Base-by-base conservation (phyloP, 1,284 basidiomycete genomes). In the Irpex sp. region DNA sequence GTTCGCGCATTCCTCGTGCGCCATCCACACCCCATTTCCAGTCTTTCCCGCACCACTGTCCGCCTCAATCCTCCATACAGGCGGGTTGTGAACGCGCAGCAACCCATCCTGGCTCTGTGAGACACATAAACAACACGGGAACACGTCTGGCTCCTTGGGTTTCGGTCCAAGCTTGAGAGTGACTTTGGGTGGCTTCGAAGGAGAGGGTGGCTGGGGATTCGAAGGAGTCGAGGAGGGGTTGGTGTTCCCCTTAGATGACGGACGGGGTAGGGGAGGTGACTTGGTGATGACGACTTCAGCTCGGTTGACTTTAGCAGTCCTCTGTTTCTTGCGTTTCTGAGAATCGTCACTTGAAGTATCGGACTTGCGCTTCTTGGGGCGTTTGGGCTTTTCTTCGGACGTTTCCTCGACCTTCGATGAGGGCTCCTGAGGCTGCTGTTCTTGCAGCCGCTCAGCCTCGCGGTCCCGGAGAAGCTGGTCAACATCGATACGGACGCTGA, bases 401-500 rank as follows among this genome's bases (percentile, higher is more conserved):
- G 16, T 66, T 65, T 23, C 19, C 10, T 10, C 55, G 9, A 57
- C 55, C 19, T 63, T 54, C 14, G 58, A 33, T 33, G 28, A 33
- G 28, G 7, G 1, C 28, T 33, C 28, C 28, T 33, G 28, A 7
- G 28, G 28, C 28, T 33, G 63, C 53, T 62, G 59, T 16, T 47
- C 54, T 67, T 69, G 66, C 39, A 69, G 63, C 49, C 67, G 71
- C 66, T 85, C 84, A 5, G 75, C 77, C 56, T 82, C 84, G 16
- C 84, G 79, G 62, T 90, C 86, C 3, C 69, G 77, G n/a, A 95
- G 72, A 23, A 94, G 80, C 62, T 89, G 86, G 68, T 95, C 91
- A 33, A 98, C 91, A 64, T 98, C 90, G 68, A 98, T 96, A 33
- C 88, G 87, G 28, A 98, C 95, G 67, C 94, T 96, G 28, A 18